phyloP scores from a whole-genome alignment of 2,329 filamentous ascomycete genomes.

The Colletotrichum godetiae region DNA sequence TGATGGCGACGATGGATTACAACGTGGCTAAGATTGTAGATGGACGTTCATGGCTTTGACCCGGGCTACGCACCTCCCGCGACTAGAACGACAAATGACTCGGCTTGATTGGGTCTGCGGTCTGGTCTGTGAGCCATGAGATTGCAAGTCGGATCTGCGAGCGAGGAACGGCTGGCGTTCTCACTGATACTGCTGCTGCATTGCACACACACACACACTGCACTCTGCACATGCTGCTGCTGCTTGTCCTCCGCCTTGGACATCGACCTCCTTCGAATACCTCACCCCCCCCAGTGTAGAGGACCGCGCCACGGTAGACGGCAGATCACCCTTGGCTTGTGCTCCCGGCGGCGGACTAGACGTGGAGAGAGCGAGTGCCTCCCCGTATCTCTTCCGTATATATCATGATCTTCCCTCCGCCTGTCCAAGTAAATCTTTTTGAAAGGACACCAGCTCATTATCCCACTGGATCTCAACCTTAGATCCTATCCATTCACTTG shows the following conservation, averaged over 20 bases:
- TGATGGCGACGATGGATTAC: constrained; percentile 26
- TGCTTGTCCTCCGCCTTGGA: constrained; percentile 8
- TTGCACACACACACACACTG: neutral
- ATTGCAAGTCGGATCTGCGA: constrained; percentile 26
- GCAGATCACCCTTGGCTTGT: constrained; percentile 30
- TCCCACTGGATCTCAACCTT: constrained; percentile 23
- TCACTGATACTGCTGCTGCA: constrained; percentile 11
- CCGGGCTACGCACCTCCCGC: constrained; percentile 26
- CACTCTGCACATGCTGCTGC: neutral
- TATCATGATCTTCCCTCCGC: constrained; percentile 34
- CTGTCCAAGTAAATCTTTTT: neutral
- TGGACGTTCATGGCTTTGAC: constrained; percentile 30
- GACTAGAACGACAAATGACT: constrained; percentile 24
- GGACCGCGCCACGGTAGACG: constrained; percentile 30
- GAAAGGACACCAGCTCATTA: constrained; percentile 27
- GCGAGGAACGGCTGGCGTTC: neutral
- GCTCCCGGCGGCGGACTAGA: constrained; percentile 8
- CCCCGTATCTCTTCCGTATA: constrained; percentile 29
- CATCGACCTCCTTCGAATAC: constrained; percentile 21
- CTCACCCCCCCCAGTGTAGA: constrained; percentile 19
- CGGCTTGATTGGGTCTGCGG: constrained; percentile 19
- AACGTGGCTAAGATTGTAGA: constrained; percentile 31
- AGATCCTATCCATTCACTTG: constrained; percentile 34
- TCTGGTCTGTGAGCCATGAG: constrained; percentile 28
- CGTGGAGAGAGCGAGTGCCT: constrained; percentile 16